Percentiles rank a stretch among this genome's conserved stretches.
Evolutionary conservation across 345 rosid genomes (phyloP).

Genomic region (Eucalyptus coolabah): DNA sequence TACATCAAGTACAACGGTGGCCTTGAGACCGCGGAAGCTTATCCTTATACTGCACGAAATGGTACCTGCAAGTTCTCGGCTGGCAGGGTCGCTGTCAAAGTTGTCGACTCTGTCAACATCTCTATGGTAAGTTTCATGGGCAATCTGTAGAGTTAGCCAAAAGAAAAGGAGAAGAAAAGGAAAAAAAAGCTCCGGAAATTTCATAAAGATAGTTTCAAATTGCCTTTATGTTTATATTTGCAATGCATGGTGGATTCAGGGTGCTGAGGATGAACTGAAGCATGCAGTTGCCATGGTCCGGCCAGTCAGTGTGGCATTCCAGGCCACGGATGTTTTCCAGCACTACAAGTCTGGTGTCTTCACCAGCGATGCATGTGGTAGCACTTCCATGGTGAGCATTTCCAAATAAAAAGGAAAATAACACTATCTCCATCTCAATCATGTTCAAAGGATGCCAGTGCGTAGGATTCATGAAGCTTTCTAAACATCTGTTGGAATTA

Average conservation of each 20-base stretch:
- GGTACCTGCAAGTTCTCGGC: slow-evolving; percentile 69
- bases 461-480: not conserved
- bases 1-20: slow-evolving; percentile 92
- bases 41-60: slow-evolving; percentile 61
- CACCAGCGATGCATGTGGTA: slow-evolving; percentile 58
- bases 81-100: slow-evolving; percentile 57
- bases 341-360: slow-evolving; percentile 73
- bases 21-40: slow-evolving; percentile 78
- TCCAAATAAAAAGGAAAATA: not conserved
- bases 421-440: not conserved
- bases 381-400: slow-evolving; percentile 16
- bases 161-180: not conserved
- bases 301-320: slow-evolving; percentile 89
- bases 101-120: slow-evolving; percentile 64
- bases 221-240: not conserved
- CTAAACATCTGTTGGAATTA: not conserved
- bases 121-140: slow-evolving; percentile 41
- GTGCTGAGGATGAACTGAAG: slow-evolving; percentile 82
- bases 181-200: not conserved
- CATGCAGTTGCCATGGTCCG: slow-evolving; percentile 78
- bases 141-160: not conserved
- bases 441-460: not conserved
- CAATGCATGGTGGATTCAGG: slow-evolving; percentile 26
- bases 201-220: not conserved
- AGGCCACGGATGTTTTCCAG: slow-evolving; percentile 50